Base-by-base conservation (phyloP, 116 monocot species). In the Phalaenopsis hybrid region DNA sequence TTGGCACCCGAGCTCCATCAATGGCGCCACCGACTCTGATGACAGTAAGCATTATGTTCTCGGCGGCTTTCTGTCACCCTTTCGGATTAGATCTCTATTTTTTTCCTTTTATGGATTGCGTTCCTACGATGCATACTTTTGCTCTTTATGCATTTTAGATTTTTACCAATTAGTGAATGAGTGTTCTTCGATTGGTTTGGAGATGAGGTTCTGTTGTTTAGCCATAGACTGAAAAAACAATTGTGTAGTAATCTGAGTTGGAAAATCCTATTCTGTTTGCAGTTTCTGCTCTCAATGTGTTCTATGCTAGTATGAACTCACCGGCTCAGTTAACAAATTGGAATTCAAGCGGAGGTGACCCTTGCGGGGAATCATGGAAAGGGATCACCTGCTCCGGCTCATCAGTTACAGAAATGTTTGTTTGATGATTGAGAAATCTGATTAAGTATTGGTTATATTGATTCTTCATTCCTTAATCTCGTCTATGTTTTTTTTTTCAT, bases 371-470 rank as follows among this genome's bases (percentile, higher is more conserved):
- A 81, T 82, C 92, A 51, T 98, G 98, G 98, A 90, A 77, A 45
- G 98, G 98, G 20, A 79, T 98, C 49, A 90, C 84, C 13, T 98
- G 98, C 84, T 91, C 93, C 28, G 92, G 86, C 58, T 92, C 95
- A 83, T 72, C 86, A 2, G 95, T 98, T 44, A 93, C 91, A 44
- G 74, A 86, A 81, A 88, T 93, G 95, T 98, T 82, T 80, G 88
- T 2, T 81, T 81, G 13, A 23, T 57, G 41, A 74, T 74, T 16
- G 20, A 48, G n/a, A 52, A 37, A 8, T 21, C 59, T 33, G 9
- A 49, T 33, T 11, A 13, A 75, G 10, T 34, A 45, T 1, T 46
- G 1, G 20, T 46, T 44, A 44, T 44, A 25, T 83, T 79, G 18
- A 6, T 74, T 55, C 0, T 28, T 58, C 49, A 33, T 81, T 79